phyloP scores from a whole-genome alignment of 129 eudicot genomes.

The Escallonia rubra region DNA sequence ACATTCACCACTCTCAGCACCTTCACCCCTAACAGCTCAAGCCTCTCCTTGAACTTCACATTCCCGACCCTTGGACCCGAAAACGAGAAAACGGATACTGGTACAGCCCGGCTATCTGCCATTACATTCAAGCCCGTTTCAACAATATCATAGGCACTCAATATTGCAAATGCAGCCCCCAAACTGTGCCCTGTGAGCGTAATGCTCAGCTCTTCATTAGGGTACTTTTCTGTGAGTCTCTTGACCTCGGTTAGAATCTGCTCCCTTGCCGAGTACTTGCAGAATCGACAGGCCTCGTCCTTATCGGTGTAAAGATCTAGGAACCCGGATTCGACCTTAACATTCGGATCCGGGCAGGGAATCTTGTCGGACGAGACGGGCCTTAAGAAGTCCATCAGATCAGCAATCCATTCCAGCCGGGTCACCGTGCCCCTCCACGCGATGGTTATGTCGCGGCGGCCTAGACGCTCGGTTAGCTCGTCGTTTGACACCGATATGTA shows the following conservation, averaged over 20 bases:
- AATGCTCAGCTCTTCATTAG: slow-evolving; percentile 41
- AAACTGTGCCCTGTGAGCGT: slow-evolving; percentile 54
- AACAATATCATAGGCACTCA: slow-evolving; percentile 46
- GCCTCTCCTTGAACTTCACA: slow-evolving; percentile 33
- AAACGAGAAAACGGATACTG: slow-evolving; percentile 40
- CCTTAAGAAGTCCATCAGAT: slow-evolving; percentile 27
- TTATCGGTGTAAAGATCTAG: slow-evolving; percentile 50
- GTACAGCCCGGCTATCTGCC: slow-evolving; percentile 17
- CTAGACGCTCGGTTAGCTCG: slow-evolving; percentile 31
- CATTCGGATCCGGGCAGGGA: slow-evolving; percentile 41
- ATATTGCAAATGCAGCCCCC: slow-evolving; percentile 44
- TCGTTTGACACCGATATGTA: slow-evolving; percentile 48
- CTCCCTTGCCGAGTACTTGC: slow-evolving; percentile 38
- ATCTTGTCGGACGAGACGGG: slow-evolving; percentile 23
- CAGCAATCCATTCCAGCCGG: slow-evolving; percentile 46
- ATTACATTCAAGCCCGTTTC: slow-evolving; percentile 41
- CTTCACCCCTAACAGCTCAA: slow-evolving; percentile 37
- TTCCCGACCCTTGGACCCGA: slow-evolving; percentile 64
- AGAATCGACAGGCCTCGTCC: slow-evolving; percentile 22
- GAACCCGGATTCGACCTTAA: slow-evolving; percentile 52
- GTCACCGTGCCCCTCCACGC: slow-evolving; percentile 68
- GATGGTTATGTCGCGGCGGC: slow-evolving; percentile 43
- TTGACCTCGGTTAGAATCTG: slow-evolving; percentile 32
- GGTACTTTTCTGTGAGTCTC: slow-evolving; percentile 24
- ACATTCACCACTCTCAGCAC: slow-evolving; percentile 50